A percentile compares a stretch with the other conserved stretches of the same genome.
Conservation (phyloP, 73 alveolate species). For the Breviolum minutum region DNA sequence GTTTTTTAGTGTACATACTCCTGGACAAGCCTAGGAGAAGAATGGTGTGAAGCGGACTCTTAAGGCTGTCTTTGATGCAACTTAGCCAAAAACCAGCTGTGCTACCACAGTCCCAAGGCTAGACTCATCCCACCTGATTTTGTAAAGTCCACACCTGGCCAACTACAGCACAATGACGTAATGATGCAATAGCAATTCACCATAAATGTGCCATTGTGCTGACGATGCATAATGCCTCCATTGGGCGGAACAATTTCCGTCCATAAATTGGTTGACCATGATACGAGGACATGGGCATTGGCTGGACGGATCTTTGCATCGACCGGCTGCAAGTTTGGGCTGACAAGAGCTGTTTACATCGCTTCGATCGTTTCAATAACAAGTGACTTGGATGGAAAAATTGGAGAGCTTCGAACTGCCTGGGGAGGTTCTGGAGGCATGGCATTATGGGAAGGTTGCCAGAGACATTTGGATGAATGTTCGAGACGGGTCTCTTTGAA, state of each 20-base stretch:
- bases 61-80: conserved; percentile 87
- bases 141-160: too few species aligned
- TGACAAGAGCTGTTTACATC: conserved; percentile 96
- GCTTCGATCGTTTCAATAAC: conserved; percentile 97
- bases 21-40: conserved; percentile 10
- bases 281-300: conserved; percentile 67
- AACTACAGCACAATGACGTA: too few species aligned
- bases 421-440: too few species aligned
- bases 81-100: conserved; percentile 35
- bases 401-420: background rate
- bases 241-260: background rate
- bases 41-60: conserved; percentile 95
- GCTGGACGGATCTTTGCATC: conserved; percentile 93
- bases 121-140: background rate
- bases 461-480: too few species aligned
- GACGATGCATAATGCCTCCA: background rate
- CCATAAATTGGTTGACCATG: too few species aligned
- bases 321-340: conserved; percentile 95
- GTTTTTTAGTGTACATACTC: too few species aligned
- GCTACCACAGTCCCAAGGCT: background rate
- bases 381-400: conserved; percentile 49
- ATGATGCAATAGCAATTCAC: too few species aligned
- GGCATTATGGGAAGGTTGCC: too few species aligned
- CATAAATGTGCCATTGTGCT: background rate
- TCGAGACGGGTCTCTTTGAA: too few species aligned